Conservation (phyloP, 495 filamentous ascomycete genomes). For the Rhypophila decipiens region DNA sequence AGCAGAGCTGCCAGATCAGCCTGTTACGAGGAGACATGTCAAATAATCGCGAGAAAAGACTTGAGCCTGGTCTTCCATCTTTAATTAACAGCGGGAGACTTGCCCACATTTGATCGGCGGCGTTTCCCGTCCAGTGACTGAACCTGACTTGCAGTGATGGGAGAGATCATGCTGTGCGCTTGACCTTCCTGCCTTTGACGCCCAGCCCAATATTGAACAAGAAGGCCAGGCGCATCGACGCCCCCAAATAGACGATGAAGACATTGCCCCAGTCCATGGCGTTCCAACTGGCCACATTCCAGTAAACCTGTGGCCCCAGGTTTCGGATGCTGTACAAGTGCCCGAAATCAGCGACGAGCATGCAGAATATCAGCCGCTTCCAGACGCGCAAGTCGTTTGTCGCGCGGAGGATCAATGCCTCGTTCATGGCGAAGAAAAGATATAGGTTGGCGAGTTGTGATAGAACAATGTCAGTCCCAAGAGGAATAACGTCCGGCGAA, state of each 20-base stretch:
- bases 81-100: too few relatives aligned
- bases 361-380: slow-evolving; percentile 51
- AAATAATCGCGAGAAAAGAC: too few relatives aligned
- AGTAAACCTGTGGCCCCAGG: slow-evolving; percentile 51
- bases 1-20: too few relatives aligned
- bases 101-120: too few relatives aligned
- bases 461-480: slow-evolving; percentile 48
- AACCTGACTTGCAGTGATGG: neutral
- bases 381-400: slow-evolving; percentile 58
- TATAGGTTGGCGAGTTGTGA: slow-evolving; percentile 61
- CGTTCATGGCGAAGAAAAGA: slow-evolving; percentile 61
- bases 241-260: slow-evolving; percentile 54
- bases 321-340: slow-evolving; percentile 53
- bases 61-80: too few relatives aligned
- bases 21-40: too few relatives aligned
- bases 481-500: slow-evolving; percentile 31
- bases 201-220: slow-evolving; percentile 45
- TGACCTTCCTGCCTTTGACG: slow-evolving; percentile 10
- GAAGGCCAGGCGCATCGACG: slow-evolving; percentile 49
- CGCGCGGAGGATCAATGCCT: slow-evolving; percentile 59
- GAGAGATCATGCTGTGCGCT: slow-evolving; percentile 14
- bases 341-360: slow-evolving; percentile 62
- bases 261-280: slow-evolving; percentile 61
- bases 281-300: slow-evolving; percentile 52
- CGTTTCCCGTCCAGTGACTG: too few relatives aligned